Conservation (phyloP, 1,139 yeast species). For the Scheffersomyces titani region DNA sequence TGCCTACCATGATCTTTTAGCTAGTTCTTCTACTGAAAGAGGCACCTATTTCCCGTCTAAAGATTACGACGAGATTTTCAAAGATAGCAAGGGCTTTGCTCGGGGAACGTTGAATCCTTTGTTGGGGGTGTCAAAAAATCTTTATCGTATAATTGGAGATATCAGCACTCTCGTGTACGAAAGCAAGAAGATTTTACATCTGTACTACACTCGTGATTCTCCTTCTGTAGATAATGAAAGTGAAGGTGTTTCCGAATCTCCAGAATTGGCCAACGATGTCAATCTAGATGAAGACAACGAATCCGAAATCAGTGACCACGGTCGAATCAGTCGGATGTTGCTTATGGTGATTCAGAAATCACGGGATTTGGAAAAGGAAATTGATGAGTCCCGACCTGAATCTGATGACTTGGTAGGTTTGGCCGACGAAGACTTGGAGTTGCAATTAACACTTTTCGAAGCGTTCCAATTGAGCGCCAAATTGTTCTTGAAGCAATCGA, state of each 20-base stretch:
- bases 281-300: slow-evolving; percentile 13
- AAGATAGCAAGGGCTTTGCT: slow-evolving; percentile 31
- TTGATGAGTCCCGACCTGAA: slow-evolving; percentile 58
- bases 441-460: slow-evolving; percentile 71
- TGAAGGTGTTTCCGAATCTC: slow-evolving; percentile 3
- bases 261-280: slow-evolving; percentile 5
- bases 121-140: slow-evolving; percentile 69
- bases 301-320: slow-evolving; percentile 29
- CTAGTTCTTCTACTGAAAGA: slow-evolving; percentile 57
- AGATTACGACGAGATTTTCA: slow-evolving; percentile 59
- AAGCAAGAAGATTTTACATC: slow-evolving; percentile 33
- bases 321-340: slow-evolving; percentile 23
- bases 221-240: slow-evolving; percentile 3
- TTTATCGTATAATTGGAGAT: slow-evolving; percentile 67
- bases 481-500: slow-evolving; percentile 66
- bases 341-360: slow-evolving; percentile 37
- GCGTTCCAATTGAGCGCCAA: slow-evolving; percentile 71
- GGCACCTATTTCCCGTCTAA: slow-evolving; percentile 58
- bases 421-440: slow-evolving; percentile 56
- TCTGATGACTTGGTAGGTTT: slow-evolving; percentile 48
- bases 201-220: slow-evolving; percentile 15
- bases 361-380: slow-evolving; percentile 46
- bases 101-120: slow-evolving; percentile 61
- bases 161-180: slow-evolving; percentile 63
- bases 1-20: slow-evolving; percentile 77